A percentile compares a stretch with the other conserved stretches of the same genome.
phyloP scores from a whole-genome alignment of 768 basidiomycete species.

The Mrakia hoshinonis region DNA sequence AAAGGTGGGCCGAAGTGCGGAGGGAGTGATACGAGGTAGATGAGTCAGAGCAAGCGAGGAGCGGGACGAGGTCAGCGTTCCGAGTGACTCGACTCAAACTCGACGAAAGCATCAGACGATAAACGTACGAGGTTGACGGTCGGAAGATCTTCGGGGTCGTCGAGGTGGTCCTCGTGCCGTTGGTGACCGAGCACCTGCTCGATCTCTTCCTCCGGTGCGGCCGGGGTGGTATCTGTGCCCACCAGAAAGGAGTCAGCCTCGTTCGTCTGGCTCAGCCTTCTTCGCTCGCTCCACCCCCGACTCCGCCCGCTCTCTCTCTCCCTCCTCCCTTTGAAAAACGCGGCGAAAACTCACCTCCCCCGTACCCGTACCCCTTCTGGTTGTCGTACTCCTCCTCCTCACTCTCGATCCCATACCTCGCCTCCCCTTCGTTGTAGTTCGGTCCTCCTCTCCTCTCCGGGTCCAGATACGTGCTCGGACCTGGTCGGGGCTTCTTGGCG shows the following conservation, averaged over 20 bases:
- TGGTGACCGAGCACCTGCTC: conserved; percentile 81
- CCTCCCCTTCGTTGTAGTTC: conserved; percentile 35
- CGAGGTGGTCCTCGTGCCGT: conserved; percentile 63
- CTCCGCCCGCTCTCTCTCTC: conserved; percentile 24
- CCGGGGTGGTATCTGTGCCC: not conserved
- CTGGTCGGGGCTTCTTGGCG: conserved; percentile 32
- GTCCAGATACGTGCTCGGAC: conserved; percentile 22
- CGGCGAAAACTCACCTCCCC: not conserved
- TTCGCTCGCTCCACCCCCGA: conserved; percentile 31
- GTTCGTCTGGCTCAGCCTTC: conserved; percentile 26
- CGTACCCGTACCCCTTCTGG: too few species aligned
- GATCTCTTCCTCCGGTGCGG: conserved; percentile 57
- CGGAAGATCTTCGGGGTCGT: conserved; percentile 72
- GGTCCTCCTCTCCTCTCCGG: conserved; percentile 30
- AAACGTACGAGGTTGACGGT: conserved; percentile 66
- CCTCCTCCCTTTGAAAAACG: not conserved
- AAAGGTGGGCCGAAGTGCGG: too few species aligned
- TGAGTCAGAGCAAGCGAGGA: too few species aligned
- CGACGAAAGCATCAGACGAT: not conserved
- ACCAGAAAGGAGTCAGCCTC: not conserved
- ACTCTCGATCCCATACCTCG: conserved; percentile 31
- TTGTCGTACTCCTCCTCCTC: conserved; percentile 36
- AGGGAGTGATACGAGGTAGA: too few species aligned
- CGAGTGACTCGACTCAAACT: too few species aligned
- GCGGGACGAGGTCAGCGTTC: too few species aligned